phyloP scores from a whole-genome alignment of 1,284 basidiomycete genomes.

The Phlebopus sp. region DNA sequence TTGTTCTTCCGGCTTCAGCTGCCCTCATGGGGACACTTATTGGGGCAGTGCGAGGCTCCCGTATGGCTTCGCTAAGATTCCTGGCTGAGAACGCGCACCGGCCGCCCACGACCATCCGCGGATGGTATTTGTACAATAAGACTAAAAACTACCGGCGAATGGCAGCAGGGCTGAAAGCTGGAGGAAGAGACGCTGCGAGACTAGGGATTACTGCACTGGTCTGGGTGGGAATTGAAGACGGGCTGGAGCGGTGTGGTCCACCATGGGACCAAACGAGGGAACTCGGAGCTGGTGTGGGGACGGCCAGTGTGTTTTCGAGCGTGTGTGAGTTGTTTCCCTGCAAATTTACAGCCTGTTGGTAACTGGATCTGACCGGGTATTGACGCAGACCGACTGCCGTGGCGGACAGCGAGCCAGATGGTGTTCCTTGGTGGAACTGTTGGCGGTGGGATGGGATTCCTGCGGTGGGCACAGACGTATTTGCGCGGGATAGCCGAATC shows the following conservation, averaged over 20 bases:
- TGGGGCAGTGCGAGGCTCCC: constrained; percentile 69
- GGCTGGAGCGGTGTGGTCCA: constrained; percentile 44
- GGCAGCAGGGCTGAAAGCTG: constrained; percentile 68
- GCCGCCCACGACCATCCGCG: constrained; percentile 74
- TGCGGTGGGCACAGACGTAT: constrained; percentile 46
- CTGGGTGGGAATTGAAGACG: constrained; percentile 72
- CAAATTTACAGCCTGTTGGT: not conserved
- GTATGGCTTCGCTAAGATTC: constrained; percentile 54
- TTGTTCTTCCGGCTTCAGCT: constrained; percentile 53
- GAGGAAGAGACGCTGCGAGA: constrained; percentile 52
- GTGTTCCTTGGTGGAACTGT: constrained; percentile 50
- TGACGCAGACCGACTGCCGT: constrained; percentile 56
- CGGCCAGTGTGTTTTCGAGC: constrained; percentile 53
- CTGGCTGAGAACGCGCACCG: constrained; percentile 71
- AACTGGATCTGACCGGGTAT: constrained; percentile 11
- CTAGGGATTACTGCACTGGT: constrained; percentile 55
- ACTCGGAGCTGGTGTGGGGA: constrained; percentile 63
- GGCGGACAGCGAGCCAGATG: constrained; percentile 48
- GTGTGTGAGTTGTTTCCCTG: constrained; percentile 52
- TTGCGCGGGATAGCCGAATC: constrained; percentile 28
- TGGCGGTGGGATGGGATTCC: constrained; percentile 50
- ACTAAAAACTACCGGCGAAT: constrained; percentile 86
- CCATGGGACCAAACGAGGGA: constrained; percentile 50
- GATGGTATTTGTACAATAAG: constrained; percentile 92
- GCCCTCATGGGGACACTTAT: constrained; percentile 60